phyloP scores from a whole-genome alignment of 164 flowering plant species.

The Stephania japonica region DNA sequence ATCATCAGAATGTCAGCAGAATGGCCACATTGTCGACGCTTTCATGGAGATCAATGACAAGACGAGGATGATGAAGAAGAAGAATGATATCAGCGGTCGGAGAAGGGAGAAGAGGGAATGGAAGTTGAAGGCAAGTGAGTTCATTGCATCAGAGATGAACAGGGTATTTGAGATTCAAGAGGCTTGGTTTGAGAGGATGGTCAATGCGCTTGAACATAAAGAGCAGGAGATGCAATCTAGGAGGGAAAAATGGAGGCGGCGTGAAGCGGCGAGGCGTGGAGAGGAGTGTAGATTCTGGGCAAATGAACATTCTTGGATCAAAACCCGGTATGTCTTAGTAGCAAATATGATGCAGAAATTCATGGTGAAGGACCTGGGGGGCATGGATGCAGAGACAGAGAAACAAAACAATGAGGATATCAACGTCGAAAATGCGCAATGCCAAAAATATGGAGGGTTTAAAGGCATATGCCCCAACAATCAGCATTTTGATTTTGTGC shows the following conservation, averaged over 20 bases:
- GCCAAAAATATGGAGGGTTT: slow-evolving; percentile 55
- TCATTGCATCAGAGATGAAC: slow-evolving; percentile 68
- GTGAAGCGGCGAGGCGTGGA: slow-evolving; percentile 47
- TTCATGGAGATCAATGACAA: slow-evolving; percentile 14
- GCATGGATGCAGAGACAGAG: slow-evolving; percentile 28
- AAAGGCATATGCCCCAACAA: slow-evolving; percentile 22
- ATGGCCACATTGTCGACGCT: slow-evolving; percentile 19
- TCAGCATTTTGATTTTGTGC: slow-evolving; percentile 17
- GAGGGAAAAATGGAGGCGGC: slow-evolving; percentile 79
- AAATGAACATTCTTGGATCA: slow-evolving; percentile 73
- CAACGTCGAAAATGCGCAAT: slow-evolving; percentile 25
- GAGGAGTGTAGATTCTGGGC: slow-evolving; percentile 70
- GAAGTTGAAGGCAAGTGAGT: slow-evolving; percentile 71
- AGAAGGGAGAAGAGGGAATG: slow-evolving; percentile 41
- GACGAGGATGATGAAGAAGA: slow-evolving; percentile 16
- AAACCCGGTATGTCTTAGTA: slow-evolving; percentile 62
- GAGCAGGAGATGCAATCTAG: slow-evolving; percentile 62
- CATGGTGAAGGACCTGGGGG: slow-evolving; percentile 29
- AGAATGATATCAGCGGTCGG: slow-evolving; percentile 5
- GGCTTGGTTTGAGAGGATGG: slow-evolving; percentile 70
- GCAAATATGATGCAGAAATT: slow-evolving; percentile 63
- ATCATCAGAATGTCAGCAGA: slow-evolving; percentile 34
- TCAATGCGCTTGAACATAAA: slow-evolving; percentile 56
- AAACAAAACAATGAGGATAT: slow-evolving; percentile 49
- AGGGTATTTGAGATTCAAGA: slow-evolving; percentile 81